Evolutionary conservation across 2,329 filamentous ascomycete genomes (phyloP), one percentile per base, ranked within the genome.

Genomic region (Neophaeococcomyces mojaviensis): DNA sequence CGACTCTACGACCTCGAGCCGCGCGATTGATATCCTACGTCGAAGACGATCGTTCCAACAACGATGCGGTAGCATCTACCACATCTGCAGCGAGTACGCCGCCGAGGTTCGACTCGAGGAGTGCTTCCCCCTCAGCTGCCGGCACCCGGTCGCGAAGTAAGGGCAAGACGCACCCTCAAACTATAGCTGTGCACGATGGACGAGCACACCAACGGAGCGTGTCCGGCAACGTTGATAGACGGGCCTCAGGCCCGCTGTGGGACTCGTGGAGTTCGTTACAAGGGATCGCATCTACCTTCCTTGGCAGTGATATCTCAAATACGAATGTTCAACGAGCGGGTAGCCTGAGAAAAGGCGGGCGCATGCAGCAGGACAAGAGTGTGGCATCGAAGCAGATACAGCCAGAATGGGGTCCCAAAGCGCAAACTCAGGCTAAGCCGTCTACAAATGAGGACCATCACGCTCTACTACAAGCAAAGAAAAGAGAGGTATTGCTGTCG

Each of bases 231-330:
- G 41, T 16, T 39, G 47, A 47, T n/a, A 30, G 36, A 9, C 40
- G 36, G 8, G 4, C 36, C 12, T 36, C 41, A 15, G 33, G 20
- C 28, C 50, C 38, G 62, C 65, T 53, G 43, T 60, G 70, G 52
- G 69, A 70, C 47, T 64, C 66, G 20, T 73, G 70, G 70, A 68
- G 69, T n/a, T 72, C 69, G 13, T 56, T 73, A 38, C 68, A 71
- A 54, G 68, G 62, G 31, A 52, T 73, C 35, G 69, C 70, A n/a
- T 72, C 70, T 3, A 68, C 67, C n/a, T 59, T 72, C 22, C 46
- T 72, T 33, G 68, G 69, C n/a, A 67, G 60, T 39, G 67, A 70
- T 48, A 56, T 54, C 24, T 56, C 60, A 31, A 53, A 56, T 20
- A 48, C 57, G 4, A 49, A 58, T 28, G 47, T 60, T 16, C 58